Percentiles rank a stretch among this genome's conserved stretches.
These are phyloP conservation scores for Conoideocrella luteorostrata DNA, from an alignment of 2,329 filamentous ascomycete species.

Conservation along the genomic window DNA sequence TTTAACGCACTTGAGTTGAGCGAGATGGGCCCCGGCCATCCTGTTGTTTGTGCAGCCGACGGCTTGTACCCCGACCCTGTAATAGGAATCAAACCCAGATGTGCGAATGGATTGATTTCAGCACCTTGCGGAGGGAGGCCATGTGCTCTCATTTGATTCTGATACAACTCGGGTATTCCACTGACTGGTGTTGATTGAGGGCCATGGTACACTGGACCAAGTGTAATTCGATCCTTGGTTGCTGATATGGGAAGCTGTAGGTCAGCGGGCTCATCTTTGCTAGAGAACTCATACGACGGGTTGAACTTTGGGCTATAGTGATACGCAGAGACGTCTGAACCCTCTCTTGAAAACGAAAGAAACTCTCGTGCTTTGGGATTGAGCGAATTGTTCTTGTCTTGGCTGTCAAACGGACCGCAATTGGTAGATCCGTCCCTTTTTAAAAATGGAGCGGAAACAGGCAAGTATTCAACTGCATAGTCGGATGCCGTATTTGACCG, in stretches of 20 bases:
- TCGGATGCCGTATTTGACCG: constrained; percentile 13
- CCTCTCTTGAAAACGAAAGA: constrained; percentile 7
- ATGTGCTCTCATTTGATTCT: background rate
- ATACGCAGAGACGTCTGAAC: background rate
- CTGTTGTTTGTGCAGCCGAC: background rate
- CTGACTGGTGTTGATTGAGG: background rate
- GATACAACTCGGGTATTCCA: background rate
- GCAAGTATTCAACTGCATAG: constrained; percentile 6
- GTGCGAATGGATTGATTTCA: background rate
- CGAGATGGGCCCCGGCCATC: background rate
- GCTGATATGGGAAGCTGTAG: background rate
- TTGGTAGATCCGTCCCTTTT: constrained; percentile 1
- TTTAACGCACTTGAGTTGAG: background rate
- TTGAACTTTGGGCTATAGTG: background rate
- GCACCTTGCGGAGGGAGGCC: background rate
- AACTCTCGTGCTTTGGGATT: constrained; percentile 16
- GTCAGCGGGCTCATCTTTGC: background rate
- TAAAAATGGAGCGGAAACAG: background rate
- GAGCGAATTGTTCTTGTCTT: constrained; percentile 6
- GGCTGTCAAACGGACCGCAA: background rate
- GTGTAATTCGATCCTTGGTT: too few relatives aligned
- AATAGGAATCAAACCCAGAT: constrained; percentile 1
- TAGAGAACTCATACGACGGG: background rate
- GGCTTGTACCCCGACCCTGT: background rate
- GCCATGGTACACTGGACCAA: background rate